Base-by-base conservation (phyloP, 2,329 filamentous ascomycete genomes). In the Colletotrichum orbiculare region DNA sequence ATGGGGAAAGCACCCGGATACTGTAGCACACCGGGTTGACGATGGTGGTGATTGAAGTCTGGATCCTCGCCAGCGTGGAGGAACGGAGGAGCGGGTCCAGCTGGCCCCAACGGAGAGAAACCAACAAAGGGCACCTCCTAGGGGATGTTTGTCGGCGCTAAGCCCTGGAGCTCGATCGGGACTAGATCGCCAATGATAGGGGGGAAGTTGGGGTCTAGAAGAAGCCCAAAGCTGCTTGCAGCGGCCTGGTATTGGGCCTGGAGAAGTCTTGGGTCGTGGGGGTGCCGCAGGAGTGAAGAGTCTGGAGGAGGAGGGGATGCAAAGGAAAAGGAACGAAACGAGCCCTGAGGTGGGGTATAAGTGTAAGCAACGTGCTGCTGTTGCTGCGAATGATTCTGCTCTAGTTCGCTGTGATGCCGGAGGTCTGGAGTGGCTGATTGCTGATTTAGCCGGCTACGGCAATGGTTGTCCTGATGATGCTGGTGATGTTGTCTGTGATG, bases 211-310 rank as follows among this genome's bases (percentile, higher is more conserved):
- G 50, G 47, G 53, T 67, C 48, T 8, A 58, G 33, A 38, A 38
- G 34, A 1, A 54, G 33, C 3, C 52, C 38, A 43, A 43, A 57
- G 47, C 62, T 48, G 48, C 15, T 46, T 46, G 48, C 47, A 46
- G 50, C 15, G 7, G 63, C 41, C 42, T 67, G 63, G 53, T 47
- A 35, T 33, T 67, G 63, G 45, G 63, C n/a, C 37, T 67, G 67
- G 37, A 68, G 45, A 10, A 67, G 49, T 62, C 64, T 42, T 10
- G 67, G 64, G 38, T 68, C 64, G 53, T 68, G 64, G 41, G 67
- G 67, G 39, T 67, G 67, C 37, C 67, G 57, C 13, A 67, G 60
- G 9, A 61, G 33, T 6, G 56, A 45, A 25, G 65, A 55, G 42
- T 56, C 61, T 8, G 59, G 25, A 11, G 42, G 17, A 10, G 63